Evolutionary conservation across 1,284 basidiomycete genomes (phyloP), one percentile per base, ranked within the genome.

Genomic region (Apiotrichum montevideense): DNA sequence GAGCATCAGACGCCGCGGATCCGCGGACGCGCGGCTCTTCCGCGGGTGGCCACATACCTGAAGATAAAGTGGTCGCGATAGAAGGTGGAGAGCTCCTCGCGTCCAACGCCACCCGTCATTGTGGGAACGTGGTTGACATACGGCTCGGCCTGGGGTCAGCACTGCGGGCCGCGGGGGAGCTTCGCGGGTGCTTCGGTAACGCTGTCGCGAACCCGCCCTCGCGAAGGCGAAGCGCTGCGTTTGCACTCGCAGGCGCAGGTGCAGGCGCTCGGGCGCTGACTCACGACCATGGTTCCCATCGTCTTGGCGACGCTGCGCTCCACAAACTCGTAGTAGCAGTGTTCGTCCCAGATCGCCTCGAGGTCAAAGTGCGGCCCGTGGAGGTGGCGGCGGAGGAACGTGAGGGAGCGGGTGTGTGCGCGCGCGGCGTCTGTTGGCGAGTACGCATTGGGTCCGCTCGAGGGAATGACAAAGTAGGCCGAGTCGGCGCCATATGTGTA

Each of bases 81-180:
- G 63, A 84, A 84, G 1, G 73, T 77, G 3, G 79, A 79, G 21
- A 84, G 72, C 6, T 75, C 71, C 56, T 79, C 69, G 15, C 82
- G 78, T 2, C 83, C 82, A 34, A 83, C 71, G 21, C 82, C 83
- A 6, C 83, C 82, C 5, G 82, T 66, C 55, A 67, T 63, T 3
- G 65, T 66, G 14, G 65, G 65, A 21, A 66, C 54, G 52, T 66
- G 65, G 55, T 67, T 66, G 59, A 66, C 66, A 40, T 67, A 67
- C 9, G 62, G 66, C 44, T 67, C 61, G 32, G 58, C 63, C 52
- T 63, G 46, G 2, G 8, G 4, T 29, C 21, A 7, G 11, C 29
- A 29, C 29, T 29, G 29, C 29, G 29, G 29, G 29, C 29, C 29
- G 29, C 29, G 29, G 29, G 29, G 29, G 29, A 29, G 29, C 29